These are phyloP conservation scores for Ambrosia hybrid DNA, from an alignment of 140 eudicot genomes.

Conservation along the genomic window DNA sequence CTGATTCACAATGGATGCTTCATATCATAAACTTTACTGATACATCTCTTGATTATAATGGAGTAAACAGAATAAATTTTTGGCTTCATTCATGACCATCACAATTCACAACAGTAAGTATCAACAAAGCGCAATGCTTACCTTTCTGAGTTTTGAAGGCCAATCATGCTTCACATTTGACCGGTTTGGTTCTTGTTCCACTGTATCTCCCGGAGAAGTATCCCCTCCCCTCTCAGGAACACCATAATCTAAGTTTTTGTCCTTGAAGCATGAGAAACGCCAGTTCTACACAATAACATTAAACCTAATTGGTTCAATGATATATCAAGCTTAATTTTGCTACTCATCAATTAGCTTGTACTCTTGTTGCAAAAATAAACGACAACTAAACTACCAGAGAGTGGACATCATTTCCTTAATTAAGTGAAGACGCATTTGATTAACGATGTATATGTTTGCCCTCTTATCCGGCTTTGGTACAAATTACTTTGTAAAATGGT, in stretches of 20 bases:
- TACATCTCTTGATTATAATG: background rate
- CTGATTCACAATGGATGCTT: background rate
- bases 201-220: conserved; percentile 15
- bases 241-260: conserved; percentile 27
- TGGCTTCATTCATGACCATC: background rate
- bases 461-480: background rate
- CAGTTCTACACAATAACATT: conserved; percentile 35
- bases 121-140: conserved; percentile 9
- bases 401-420: background rate
- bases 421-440: background rate
- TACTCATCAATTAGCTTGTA: conserved; percentile 2
- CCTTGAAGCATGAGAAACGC: conserved; percentile 41
- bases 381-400: background rate
- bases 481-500: background rate
- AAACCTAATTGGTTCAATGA: conserved; percentile 1
- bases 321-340: conserved; percentile 4
- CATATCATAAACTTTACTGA: background rate
- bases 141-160: conserved; percentile 50
- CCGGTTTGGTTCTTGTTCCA: conserved; percentile 25
- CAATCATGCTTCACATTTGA: conserved; percentile 32
- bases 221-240: conserved; percentile 13
- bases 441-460: background rate
- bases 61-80: background rate
- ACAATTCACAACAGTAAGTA: background rate
- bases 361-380: background rate